Percentiles rank a stretch among this genome's conserved stretches.
Evolutionary conservation across 108 stramenopile genomes (phyloP).

Genomic region (Thalassiosira profunda): DNA sequence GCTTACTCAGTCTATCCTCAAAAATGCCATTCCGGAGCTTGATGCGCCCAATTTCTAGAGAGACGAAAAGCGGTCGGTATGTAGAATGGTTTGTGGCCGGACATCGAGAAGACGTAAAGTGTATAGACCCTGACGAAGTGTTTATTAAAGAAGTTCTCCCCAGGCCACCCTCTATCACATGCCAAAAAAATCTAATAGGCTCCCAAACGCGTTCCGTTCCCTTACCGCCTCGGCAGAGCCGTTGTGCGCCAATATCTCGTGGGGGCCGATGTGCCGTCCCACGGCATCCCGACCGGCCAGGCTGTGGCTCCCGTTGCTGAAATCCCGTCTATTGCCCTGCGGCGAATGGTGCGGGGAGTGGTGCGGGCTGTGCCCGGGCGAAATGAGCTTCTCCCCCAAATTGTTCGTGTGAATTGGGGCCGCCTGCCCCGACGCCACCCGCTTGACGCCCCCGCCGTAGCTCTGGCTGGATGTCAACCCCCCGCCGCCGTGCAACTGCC

Average conservation of each 20-base stretch:
- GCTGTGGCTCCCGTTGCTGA: background rate
- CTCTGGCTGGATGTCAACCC: slow-evolving; percentile 2
- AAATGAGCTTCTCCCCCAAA: no score
- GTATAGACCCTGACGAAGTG: no score
- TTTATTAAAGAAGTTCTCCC: no score
- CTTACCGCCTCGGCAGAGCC: slow-evolving; percentile 52
- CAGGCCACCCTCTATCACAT: slow-evolving; percentile 44
- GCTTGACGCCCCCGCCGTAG: slow-evolving; percentile 12
- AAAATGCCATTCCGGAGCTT: no score
- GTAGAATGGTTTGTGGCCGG: no score
- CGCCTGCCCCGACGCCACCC: slow-evolving; percentile 22
- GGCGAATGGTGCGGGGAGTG: no score
- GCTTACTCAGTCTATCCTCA: no score
- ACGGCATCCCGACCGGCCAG: background rate
- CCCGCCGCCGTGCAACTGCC: slow-evolving; percentile 6
- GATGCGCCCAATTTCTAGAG: no score
- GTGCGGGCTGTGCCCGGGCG: no score
- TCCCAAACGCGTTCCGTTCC: slow-evolving; percentile 47
- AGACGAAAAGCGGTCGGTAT: no score
- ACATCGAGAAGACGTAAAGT: no score
- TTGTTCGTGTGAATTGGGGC: no score
- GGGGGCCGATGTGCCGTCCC: slow-evolving; percentile 40
- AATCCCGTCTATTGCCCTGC: background rate
- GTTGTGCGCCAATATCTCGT: slow-evolving; percentile 50
- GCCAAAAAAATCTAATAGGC: slow-evolving; percentile 52